These are phyloP conservation scores for Clavispora asparagi DNA, from an alignment of 805 yeast genomes.

Conservation along the genomic window DNA sequence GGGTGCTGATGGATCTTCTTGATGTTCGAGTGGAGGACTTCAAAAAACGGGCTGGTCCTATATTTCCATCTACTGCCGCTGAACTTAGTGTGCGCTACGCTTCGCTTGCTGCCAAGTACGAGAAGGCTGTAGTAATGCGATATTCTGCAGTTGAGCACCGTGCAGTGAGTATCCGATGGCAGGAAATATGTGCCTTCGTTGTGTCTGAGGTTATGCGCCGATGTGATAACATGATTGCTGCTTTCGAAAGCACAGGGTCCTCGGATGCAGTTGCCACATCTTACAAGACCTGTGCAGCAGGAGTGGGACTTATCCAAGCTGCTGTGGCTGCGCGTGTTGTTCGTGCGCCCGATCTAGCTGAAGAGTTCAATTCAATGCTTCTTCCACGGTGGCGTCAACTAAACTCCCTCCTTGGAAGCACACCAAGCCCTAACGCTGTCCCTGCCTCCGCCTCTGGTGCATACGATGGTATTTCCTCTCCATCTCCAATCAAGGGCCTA, in stretches of 20 bases:
- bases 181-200: constrained; percentile 44
- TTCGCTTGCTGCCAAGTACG: not conserved
- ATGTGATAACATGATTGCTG: constrained; percentile 12
- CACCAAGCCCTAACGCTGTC: not conserved
- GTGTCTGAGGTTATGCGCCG: constrained; percentile 32
- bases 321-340: not conserved
- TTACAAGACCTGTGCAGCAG: not conserved
- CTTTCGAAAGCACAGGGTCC: not conserved
- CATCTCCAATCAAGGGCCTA: not conserved
- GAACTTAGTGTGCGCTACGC: not conserved
- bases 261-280: not conserved
- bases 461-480: not conserved
- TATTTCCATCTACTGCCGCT: not conserved
- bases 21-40: constrained; percentile 5
- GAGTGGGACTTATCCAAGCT: not conserved
- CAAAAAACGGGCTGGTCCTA: not conserved
- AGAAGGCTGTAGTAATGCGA: not conserved
- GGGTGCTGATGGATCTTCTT: constrained; percentile 10
- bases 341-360: not conserved
- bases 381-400: constrained; percentile 23
- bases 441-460: too few species aligned
- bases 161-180: constrained; percentile 32
- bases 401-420: not conserved
- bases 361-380: constrained; percentile 19
- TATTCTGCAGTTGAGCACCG: not conserved